phyloP scores from a whole-genome alignment of 192 early-diverging fungal genomes.

The Phycomyces blakesleeanus region DNA sequence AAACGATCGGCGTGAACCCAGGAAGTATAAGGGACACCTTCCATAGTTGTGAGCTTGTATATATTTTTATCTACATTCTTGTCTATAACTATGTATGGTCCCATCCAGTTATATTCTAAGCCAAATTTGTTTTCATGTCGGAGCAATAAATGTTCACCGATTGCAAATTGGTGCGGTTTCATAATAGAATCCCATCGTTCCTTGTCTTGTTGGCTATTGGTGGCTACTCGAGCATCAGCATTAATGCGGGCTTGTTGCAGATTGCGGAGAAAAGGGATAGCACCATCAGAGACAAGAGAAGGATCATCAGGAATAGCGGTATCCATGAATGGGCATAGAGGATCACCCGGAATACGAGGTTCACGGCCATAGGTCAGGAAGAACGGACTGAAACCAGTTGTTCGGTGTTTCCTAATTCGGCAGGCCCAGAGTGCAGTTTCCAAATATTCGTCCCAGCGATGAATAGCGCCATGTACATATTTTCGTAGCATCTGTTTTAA shows the following conservation, averaged over 20 bases:
- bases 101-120: slow-evolving; percentile 14
- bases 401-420: too few relatives aligned
- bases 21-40: background rate
- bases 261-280: too few relatives aligned
- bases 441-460: too few relatives aligned
- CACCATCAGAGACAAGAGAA: too few relatives aligned
- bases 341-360: too few relatives aligned
- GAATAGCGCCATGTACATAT: too few relatives aligned
- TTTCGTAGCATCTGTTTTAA: too few relatives aligned
- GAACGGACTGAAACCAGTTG: too few relatives aligned
- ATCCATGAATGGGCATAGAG: too few relatives aligned
- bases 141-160: background rate
- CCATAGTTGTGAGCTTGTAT: background rate
- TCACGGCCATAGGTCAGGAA: too few relatives aligned
- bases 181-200: slow-evolving; percentile 2
- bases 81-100: background rate
- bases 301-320: too few relatives aligned
- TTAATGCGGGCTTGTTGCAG: background rate
- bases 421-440: too few relatives aligned
- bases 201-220: background rate
- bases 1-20: slow-evolving; percentile 11
- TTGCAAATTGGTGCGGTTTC: background rate
- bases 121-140: slow-evolving; percentile 1
- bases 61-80: background rate
- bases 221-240: background rate